Evolutionary conservation across 2,329 filamentous ascomycete genomes (phyloP), one percentile per base, ranked within the genome.

Genomic region (Coniochaeta hoffmannii): DNA sequence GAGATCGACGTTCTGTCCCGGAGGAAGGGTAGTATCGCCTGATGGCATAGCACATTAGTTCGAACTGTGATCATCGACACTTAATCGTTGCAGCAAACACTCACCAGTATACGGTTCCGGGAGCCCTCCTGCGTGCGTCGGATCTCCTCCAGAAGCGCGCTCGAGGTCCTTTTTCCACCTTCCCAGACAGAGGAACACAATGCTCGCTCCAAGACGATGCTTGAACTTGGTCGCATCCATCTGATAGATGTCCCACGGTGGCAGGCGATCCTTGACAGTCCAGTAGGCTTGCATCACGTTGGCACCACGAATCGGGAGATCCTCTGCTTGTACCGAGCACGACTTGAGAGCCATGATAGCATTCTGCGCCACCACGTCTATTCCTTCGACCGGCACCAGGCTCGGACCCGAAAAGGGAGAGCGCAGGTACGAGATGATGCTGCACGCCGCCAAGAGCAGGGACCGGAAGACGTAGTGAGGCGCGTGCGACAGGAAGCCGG

Each of bases 231-330:
- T 54, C 12, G 59, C 50, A 1, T 54, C 57, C 11, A 53, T 49
- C 12, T 68, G 65, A 1, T 72, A 72, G 0, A 73, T 69, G 9
- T 72, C 69, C 46, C 69, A 66, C 35, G 59, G 61, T 4, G 62
- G 60, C 11, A 68, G 61, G n/a, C 68, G 57, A 55, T 69, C 66
- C 24, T 70, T 68, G 49, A 73, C 65, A 30, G 66, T 70, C 76
- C 73, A 80, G 56, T 72, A 81, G 1, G 74, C 74, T 61, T 80
- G 77, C 46, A 81, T 68, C 57, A 81, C 73, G 55, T 71, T 69
- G 35, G 71, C 66, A 1, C 71, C 70, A 15, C 79, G 73, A 46
- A 69, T 66, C 1, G 78, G 69, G 2, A 82, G 68, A 61, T 82
- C 79, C 19, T 68, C 72, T 11, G 81, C 77, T 55, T 73, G 68